These are phyloP conservation scores for Microbotryomycetes sp. DNA, from an alignment of 1,284 basidiomycete species.

Conservation along the genomic window DNA sequence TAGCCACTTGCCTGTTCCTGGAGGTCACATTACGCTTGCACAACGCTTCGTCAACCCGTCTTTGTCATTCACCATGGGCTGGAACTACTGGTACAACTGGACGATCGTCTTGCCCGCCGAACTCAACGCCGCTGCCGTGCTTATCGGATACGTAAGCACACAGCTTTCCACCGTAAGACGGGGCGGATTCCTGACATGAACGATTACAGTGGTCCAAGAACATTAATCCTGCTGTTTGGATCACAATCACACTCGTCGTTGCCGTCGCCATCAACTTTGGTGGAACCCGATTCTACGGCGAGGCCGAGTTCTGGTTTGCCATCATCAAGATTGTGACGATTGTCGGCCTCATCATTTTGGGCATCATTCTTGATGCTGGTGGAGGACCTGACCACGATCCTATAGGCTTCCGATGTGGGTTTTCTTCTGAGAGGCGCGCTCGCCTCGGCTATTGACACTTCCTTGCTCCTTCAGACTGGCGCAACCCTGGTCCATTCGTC, in stretches of 20 bases:
- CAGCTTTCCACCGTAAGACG: neutral
- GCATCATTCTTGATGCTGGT: constrained; percentile 46
- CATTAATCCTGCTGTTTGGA: constrained; percentile 65
- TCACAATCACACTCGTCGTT: constrained; percentile 62
- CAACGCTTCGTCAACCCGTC: constrained; percentile 72
- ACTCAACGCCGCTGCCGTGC: constrained; percentile 42
- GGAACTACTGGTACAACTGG: constrained; percentile 53
- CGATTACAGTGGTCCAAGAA: constrained; percentile 41
- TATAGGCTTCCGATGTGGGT: constrained; percentile 41
- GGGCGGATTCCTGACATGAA: neutral
- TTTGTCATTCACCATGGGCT: constrained; percentile 69
- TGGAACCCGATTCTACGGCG: constrained; percentile 53
- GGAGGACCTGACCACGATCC: constrained; percentile 42
- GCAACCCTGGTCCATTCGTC: constrained; percentile 22
- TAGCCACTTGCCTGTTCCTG: constrained; percentile 44
- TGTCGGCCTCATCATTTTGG: constrained; percentile 52
- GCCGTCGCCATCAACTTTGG: constrained; percentile 67
- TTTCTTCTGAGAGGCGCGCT: too few relatives aligned
- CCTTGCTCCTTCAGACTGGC: constrained; percentile 32
- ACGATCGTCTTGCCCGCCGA: constrained; percentile 41
- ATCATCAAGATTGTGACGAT: constrained; percentile 53
- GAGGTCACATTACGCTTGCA: constrained; percentile 70
- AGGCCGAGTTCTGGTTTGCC: constrained; percentile 53
- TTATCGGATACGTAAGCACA: constrained; percentile 44
- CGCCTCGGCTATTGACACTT: neutral